Base-by-base conservation (phyloP, 2,329 filamentous ascomycete species). In the Fusarium pseudograminearum region DNA sequence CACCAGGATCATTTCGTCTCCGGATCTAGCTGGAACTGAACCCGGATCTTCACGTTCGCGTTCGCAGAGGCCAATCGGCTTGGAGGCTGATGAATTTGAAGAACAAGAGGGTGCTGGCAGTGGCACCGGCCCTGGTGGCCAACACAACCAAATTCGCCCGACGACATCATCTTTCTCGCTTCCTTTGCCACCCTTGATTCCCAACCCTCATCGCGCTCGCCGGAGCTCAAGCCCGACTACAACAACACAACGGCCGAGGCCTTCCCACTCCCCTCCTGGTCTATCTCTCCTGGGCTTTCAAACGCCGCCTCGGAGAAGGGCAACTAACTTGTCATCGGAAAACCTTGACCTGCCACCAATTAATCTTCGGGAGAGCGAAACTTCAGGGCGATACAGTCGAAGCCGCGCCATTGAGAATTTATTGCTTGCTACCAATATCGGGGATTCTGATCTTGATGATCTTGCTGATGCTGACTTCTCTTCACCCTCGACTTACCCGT, bases 401-500 rank as follows among this genome's bases (percentile, higher is more conserved):
- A 46, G 47, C 38, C 31, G 50, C 45, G 53, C 54, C 12, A 45
- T 65, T 26, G 44, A 61, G 18, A 50, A 69, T 31, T 46, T 53
- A 26, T 44, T 70, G 20, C 26, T 45, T 10, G 33, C 50, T 26
- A 41, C 57, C 34, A 55, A 61, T 51, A 40, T 68, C 41, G 74
- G 78, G 26, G 71, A 77, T 41, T 57, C 67, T 18, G 73, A 72
- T 36, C 64, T 80, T 22, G 55, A 54, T 41, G 68, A 61, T n/a
- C 56, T 81, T 28, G 63, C 70, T 41, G 73, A 76, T 40, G 62
- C 61, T 52, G 73, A 78, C 16, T 79, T 79, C 55, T 80, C 78
- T 12, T 81, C 79, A 4, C 79, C 79, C 24, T 80, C 80, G 22
- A 74, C 67, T 16, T 80, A 80, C 51, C 77, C 78, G 7, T 67